A percentile compares a stretch with the other conserved stretches of the same genome.
Conservation (phyloP, 345 rosid genomes). For the Salix arbutifolia region DNA sequence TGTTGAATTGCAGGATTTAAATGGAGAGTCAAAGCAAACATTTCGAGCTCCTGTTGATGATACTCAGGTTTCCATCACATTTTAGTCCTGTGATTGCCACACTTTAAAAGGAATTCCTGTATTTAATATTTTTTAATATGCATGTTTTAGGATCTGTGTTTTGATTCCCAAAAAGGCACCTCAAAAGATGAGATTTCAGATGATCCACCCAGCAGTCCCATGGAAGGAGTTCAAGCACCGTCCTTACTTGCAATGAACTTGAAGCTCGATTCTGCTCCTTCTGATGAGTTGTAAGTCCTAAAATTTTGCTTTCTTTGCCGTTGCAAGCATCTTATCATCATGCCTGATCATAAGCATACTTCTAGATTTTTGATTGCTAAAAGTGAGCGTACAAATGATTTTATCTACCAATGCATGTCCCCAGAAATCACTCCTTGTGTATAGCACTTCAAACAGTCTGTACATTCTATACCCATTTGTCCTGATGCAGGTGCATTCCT, state of each 20-base stretch:
- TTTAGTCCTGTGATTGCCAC: not conserved
- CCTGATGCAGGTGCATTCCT: not conserved
- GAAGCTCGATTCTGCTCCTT: conserved; percentile 57
- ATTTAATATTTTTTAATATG: not conserved
- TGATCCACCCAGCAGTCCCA: conserved; percentile 45
- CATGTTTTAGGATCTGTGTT: conserved; percentile 48
- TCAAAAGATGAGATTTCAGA: conserved; percentile 41
- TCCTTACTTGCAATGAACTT: conserved; percentile 64
- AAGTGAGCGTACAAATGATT: not conserved
- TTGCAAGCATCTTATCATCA: not conserved
- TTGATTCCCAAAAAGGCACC: conserved; percentile 44
- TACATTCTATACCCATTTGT: not conserved
- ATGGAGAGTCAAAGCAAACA: conserved; percentile 29
- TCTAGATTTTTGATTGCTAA: not conserved
- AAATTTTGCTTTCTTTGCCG: not conserved
- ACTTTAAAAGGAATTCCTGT: not conserved
- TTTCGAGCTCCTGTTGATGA: conserved; percentile 52
- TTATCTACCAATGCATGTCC: not conserved
- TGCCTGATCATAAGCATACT: not conserved
- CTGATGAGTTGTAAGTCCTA: conserved; percentile 43
- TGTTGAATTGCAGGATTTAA: conserved; percentile 32
- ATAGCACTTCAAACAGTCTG: not conserved
- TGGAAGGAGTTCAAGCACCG: conserved; percentile 70
- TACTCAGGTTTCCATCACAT: conserved; percentile 42
- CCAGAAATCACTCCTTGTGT: not conserved